Base-by-base conservation (phyloP, 2,329 filamentous ascomycete species). In the Raffaelea ambrosiae region DNA sequence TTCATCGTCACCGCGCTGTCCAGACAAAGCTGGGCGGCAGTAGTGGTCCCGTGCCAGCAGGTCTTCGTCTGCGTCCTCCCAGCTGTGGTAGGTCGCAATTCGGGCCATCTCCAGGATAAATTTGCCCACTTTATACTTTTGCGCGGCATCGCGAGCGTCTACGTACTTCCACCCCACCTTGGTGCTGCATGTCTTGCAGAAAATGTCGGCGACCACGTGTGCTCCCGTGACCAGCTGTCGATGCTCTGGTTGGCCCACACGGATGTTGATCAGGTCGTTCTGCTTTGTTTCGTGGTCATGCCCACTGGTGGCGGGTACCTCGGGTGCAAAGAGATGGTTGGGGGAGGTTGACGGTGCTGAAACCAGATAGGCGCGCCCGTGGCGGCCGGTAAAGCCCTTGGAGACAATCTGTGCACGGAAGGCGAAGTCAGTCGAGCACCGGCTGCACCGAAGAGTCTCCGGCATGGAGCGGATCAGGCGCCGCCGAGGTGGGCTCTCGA, bases 101-200 rank as follows among this genome's bases (percentile, higher is more conserved):
- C 77, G 66, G 59, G 75, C 72, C 36, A 74, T 77, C 65, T 85
- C 81, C 36, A 85, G 61, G 26, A 84, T 84, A 59, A 77, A 84
- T 61, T 84, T 84, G 54, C 80, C 80, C 44, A 84, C 70, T 63
- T 85, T 85, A 68, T 85, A 85, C 58, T 71, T 73, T 60, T 84
- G 81, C 42, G 68, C 63, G 48, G 66, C 57, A 55, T 83, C 76
- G 51, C 71, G 72, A 2, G 81, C 80, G 59, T 81, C 76, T 40
- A 84, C 70, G 57, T 85, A 85, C 61, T 84, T 84, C 81, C 81
- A 85, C 18, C 81, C 81, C 9, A 85, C 59, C 55, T 76, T 76
- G 45, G 66, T 67, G 22, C 66, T 64, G 61, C 81, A 85, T 22
- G 73, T 65, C 10, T 60, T 59, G 57, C 81, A 85, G 42, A 61